A percentile compares a stretch with the other conserved stretches of the same genome.
These are phyloP conservation scores for Neurospora tetraspora DNA, from an alignment of 495 filamentous ascomycete genomes.

Conservation along the genomic window DNA sequence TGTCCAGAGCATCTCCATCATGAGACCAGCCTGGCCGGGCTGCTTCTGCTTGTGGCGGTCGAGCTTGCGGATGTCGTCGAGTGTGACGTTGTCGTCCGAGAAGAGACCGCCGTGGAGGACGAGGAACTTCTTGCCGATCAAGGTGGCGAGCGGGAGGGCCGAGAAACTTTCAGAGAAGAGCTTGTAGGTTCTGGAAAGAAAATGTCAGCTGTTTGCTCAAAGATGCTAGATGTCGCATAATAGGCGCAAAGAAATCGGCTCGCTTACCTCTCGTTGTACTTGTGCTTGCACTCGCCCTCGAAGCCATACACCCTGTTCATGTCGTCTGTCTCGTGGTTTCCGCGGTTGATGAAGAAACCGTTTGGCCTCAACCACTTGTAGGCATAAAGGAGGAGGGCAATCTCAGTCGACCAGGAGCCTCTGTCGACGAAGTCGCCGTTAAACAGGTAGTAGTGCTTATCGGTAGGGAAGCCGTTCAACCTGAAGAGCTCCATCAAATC, in stretches of 20 bases:
- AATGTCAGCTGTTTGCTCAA: conserved; percentile 9
- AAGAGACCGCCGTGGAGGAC: conserved; percentile 94
- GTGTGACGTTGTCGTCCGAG: conserved; percentile 85
- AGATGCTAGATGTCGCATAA: not conserved
- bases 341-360: conserved; percentile 90
- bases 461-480: conserved; percentile 73
- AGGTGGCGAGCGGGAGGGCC: conserved; percentile 80
- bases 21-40: conserved; percentile 88
- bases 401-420: conserved; percentile 94
- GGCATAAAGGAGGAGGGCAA: conserved; percentile 85
- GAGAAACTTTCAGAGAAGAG: conserved; percentile 98
- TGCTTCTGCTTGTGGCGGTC: conserved; percentile 88
- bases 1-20: conserved; percentile 99
- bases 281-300: conserved; percentile 94
- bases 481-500: conserved; percentile 95
- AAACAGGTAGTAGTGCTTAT: conserved; percentile 89
- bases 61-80: conserved; percentile 89
- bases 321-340: conserved; percentile 98
- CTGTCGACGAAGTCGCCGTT: conserved; percentile 99
- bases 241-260: not conserved
- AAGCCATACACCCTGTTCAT: conserved; percentile 99
- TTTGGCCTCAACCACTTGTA: conserved; percentile 92
- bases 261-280: conserved; percentile 75
- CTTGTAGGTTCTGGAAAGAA: conserved; percentile 58
- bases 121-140: conserved; percentile 86